Conservation (phyloP, 1,284 basidiomycete genomes). For the Ganoderma lucidum region DNA sequence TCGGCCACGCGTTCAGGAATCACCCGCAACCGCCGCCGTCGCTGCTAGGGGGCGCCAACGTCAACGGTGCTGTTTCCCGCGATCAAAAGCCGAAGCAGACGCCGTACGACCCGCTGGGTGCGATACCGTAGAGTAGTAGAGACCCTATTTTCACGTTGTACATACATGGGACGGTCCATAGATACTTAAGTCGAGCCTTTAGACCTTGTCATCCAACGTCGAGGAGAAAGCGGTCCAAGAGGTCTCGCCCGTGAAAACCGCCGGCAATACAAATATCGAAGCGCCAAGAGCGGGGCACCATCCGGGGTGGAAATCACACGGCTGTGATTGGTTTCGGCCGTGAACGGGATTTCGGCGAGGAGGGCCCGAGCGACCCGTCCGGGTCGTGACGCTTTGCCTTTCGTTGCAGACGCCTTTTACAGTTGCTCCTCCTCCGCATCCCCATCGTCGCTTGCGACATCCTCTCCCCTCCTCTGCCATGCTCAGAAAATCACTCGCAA, state of each 20-base stretch:
- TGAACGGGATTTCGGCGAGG: constrained; percentile 36
- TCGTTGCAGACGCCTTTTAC: constrained; percentile 21
- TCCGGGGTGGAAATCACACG: constrained; percentile 33
- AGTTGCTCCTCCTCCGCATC: constrained; percentile 31
- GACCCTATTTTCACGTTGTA: not conserved
- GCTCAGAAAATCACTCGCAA: constrained; percentile 46
- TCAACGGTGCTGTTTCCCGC: constrained; percentile 40
- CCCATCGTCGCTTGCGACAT: constrained; percentile 34
- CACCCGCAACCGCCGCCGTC: constrained; percentile 23
- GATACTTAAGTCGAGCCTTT: not conserved
- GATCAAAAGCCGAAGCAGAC: constrained; percentile 45
- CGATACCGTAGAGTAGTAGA: constrained; percentile 41
- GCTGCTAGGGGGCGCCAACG: constrained; percentile 18
- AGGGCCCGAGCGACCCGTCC: constrained; percentile 29
- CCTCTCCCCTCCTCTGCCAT: constrained; percentile 35
- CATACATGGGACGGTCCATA: not conserved
- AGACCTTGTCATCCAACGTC: not conserved
- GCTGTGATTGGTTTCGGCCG: constrained; percentile 37
- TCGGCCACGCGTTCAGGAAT: constrained; percentile 29
- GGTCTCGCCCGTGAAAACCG: constrained; percentile 14
- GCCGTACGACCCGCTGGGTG: constrained; percentile 72
- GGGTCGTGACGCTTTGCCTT: constrained; percentile 18
- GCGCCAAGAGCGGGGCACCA: constrained; percentile 6
- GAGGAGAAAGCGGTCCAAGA: not conserved
- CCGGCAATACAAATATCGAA: constrained; percentile 15